A percentile compares a stretch with the other conserved stretches of the same genome.
Conservation (phyloP, 495 filamentous ascomycete genomes). For the Penicillium tannophilum region DNA sequence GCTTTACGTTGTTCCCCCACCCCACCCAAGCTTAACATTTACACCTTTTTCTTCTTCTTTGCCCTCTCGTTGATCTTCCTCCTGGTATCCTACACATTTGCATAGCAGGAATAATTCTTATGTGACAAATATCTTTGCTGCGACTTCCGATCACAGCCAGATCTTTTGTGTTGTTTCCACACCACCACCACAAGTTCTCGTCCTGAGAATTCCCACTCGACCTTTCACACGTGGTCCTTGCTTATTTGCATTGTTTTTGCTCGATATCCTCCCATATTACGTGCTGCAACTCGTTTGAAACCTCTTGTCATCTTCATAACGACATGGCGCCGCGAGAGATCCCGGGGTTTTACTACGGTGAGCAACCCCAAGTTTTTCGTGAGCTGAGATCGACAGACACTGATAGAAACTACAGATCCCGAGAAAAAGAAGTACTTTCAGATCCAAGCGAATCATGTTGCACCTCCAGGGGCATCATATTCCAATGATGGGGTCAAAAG, state of each 20-base stretch:
- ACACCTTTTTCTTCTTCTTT: background rate
- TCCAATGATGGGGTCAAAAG: slow-evolving; percentile 49
- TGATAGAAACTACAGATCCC: slow-evolving; percentile 34
- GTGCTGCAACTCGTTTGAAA: background rate
- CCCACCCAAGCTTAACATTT: background rate
- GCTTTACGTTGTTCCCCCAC: background rate
- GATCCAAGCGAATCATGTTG: slow-evolving; percentile 52
- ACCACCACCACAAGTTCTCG: too few species aligned
- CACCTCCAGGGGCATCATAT: slow-evolving; percentile 46
- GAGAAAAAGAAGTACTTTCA: slow-evolving; percentile 63
- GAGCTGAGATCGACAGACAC: background rate
- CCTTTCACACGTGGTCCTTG: background rate
- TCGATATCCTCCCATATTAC: background rate
- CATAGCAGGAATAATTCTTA: too few species aligned
- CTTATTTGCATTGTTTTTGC: too few species aligned
- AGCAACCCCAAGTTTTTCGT: slow-evolving; percentile 7
- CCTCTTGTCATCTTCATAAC: background rate
- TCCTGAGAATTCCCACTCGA: background rate
- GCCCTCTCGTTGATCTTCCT: background rate
- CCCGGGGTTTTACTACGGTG: slow-evolving; percentile 52
- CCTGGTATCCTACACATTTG: background rate
- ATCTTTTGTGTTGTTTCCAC: background rate
- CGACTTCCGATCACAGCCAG: too few species aligned
- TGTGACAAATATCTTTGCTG: too few species aligned
- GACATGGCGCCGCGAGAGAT: slow-evolving; percentile 28